These are phyloP conservation scores for Musa schizocarpa DNA, from an alignment of 176 grass and related monocot species.

Conservation along the genomic window DNA sequence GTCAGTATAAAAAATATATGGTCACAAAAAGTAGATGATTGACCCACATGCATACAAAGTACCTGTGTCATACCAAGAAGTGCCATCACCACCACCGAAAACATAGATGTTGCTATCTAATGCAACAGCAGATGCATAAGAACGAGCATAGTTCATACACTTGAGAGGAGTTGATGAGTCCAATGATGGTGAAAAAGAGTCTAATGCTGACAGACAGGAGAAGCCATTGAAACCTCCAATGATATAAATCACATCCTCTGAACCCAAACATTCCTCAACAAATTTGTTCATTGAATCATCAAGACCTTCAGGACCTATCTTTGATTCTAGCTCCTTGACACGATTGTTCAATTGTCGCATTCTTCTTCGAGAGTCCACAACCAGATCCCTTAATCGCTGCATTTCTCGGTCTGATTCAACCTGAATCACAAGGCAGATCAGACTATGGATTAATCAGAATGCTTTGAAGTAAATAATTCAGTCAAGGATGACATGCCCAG, in stretches of 20 bases:
- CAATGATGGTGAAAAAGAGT: constrained; percentile 45
- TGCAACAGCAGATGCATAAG: constrained; percentile 48
- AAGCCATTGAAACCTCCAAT: constrained; percentile 56
- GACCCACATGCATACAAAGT: constrained; percentile 20
- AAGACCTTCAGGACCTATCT: constrained; percentile 22
- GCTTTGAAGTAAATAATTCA: too few relatives aligned
- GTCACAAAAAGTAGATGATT: too few relatives aligned
- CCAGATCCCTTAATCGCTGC: constrained; percentile 33
- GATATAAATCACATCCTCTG: constrained; percentile 30
- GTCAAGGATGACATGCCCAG: too few relatives aligned
- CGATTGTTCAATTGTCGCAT: constrained; percentile 41
- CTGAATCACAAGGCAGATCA: constrained; percentile 24
- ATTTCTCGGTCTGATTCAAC: constrained; percentile 63
- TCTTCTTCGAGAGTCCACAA: constrained; percentile 41
- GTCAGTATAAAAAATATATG: constrained; percentile 5
- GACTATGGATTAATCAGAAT: too few relatives aligned
- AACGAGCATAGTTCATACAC: constrained; percentile 46
- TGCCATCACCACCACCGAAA: constrained; percentile 59
- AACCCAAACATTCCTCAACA: constrained; percentile 3
- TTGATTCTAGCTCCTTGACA: constrained; percentile 41
- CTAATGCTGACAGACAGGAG: constrained; percentile 54
- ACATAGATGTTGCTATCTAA: constrained; percentile 47
- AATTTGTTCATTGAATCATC: neutral
- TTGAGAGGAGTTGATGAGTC: constrained; percentile 44
- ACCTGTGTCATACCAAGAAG: constrained; percentile 32